Evolutionary conservation across 208 protist genomes (phyloP), one percentile per base, ranked within the genome.

Genomic region (Leptomonas pyrrhocoris): DNA sequence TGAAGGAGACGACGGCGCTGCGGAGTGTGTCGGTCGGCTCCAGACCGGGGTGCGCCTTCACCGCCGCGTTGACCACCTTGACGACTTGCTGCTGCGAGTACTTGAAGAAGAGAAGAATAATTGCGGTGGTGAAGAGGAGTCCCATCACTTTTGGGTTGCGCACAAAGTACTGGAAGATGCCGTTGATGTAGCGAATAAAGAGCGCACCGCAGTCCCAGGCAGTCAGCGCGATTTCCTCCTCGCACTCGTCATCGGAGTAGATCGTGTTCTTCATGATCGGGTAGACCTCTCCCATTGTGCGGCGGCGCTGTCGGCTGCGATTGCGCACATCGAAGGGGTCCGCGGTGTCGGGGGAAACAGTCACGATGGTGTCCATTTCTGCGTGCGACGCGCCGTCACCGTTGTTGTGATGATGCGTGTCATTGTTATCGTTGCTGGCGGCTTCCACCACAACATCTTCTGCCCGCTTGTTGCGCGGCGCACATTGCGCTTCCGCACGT

Each of bases 201-300:
- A 60, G 70, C 19, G 63, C 77, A 12, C 83, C 83, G 58, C 71
- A 85, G 67, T 88, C 79, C 40, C 67, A 71, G 23, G 66, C 45
- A 23, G 40, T 78, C 36, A 83, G 38, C 51, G 58, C 51, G 23
- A 83, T 70, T 43, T 83, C 80, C 23, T 59, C 76, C 15, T 78
- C 64, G 45, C 80, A 85, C 67, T 82, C 81, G 55, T 83, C 78
- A 68, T 86, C 84, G 5, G 59, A 73, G 74, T 85, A 86, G 68
- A 89, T 84, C 46, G 84, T 85, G 72, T 73, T 73, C 68, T 80
- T 86, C 84, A 90, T 90, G 69, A 85, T 85, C 5, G 80, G 74
- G 62, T 84, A 86, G 25, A 83, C 60, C 16, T 85, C 77, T 5
- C 75, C 78, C 79, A 87, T 80, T 40, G 38, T 83, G 57, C 77